Conservation (phyloP, 305 asterid genomes). For the Fraxinus nigra region DNA sequence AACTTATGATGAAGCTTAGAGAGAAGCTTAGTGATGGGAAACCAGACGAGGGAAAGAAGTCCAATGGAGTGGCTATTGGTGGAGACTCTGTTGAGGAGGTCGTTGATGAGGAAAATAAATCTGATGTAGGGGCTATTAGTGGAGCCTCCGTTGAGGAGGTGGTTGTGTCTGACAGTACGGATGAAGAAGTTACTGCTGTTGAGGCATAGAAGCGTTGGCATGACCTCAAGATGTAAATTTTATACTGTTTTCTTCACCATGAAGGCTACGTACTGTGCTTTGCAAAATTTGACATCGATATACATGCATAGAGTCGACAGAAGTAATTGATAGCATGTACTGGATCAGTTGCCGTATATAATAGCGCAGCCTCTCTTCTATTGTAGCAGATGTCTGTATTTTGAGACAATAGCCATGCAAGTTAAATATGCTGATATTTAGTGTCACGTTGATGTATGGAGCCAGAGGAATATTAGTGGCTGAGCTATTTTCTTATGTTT, state of each 20-base stretch:
- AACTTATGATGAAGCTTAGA: slow-evolving; percentile 43
- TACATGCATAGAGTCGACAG: not conserved
- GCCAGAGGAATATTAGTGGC: not conserved
- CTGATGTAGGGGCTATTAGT: slow-evolving; percentile 10
- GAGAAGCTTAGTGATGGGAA: slow-evolving; percentile 31
- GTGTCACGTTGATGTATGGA: not conserved
- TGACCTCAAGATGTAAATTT: not conserved
- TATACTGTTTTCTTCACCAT: not conserved
- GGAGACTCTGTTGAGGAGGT: slow-evolving; percentile 28
- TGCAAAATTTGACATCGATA: not conserved
- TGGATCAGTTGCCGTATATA: not conserved
- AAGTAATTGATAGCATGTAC: not conserved
- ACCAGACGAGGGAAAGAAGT: slow-evolving; percentile 23
- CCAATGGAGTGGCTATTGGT: slow-evolving; percentile 11
- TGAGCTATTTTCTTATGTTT: not conserved
- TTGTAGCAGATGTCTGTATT: not conserved
- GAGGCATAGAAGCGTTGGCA: slow-evolving; percentile 29
- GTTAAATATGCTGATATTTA: not conserved
- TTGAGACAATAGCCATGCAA: not conserved
- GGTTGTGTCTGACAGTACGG: slow-evolving; percentile 25
- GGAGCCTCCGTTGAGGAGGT: slow-evolving; percentile 29
- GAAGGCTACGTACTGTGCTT: not conserved
- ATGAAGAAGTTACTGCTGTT: slow-evolving; percentile 39
- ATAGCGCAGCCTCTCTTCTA: not conserved
- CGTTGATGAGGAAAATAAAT: slow-evolving; percentile 23